Conservation (phyloP, 768 basidiomycete species). For the Pholiota molesta region DNA sequence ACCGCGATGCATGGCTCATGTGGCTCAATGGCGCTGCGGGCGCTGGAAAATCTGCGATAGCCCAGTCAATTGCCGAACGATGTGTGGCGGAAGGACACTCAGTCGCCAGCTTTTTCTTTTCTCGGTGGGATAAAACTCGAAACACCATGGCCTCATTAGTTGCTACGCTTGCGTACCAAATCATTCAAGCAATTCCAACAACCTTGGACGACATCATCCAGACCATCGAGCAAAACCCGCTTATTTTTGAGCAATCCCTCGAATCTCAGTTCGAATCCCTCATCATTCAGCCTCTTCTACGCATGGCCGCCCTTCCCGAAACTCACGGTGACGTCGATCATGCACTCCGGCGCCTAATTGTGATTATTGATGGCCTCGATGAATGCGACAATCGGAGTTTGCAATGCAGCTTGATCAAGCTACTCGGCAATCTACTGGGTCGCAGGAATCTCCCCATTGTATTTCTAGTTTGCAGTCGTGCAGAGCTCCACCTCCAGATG, state of each 20-base stretch:
- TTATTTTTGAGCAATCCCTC: conserved; percentile 12
- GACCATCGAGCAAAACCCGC: conserved; percentile 9
- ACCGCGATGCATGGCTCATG: background rate
- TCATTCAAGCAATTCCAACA: background rate
- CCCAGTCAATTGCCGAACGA: conserved; percentile 12
- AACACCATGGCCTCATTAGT: conserved; percentile 2
- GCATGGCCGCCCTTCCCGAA: background rate
- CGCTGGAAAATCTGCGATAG: conserved; percentile 19
- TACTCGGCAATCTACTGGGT: background rate
- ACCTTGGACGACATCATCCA: background rate
- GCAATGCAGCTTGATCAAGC: conserved; percentile 1
- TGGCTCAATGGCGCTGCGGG: conserved; percentile 20
- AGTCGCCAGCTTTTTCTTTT: conserved; percentile 16
- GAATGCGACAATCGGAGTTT: conserved; percentile 18
- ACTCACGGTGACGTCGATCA: too few relatives aligned
- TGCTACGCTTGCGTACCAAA: conserved; percentile 12
- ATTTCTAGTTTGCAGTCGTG: conserved; percentile 16
- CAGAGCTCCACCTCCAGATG: conserved; percentile 9
- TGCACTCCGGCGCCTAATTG: conserved; percentile 1
- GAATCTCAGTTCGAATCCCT: conserved; percentile 9
- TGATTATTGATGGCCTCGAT: conserved; percentile 26
- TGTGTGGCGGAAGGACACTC: background rate
- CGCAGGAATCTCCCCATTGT: background rate
- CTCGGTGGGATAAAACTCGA: conserved; percentile 8
- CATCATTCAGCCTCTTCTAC: conserved; percentile 7